Evolutionary conservation across 1,139 yeast species (phyloP), one percentile per base, ranked within the genome.

Genomic region (Groenewaldozyma sp.): DNA sequence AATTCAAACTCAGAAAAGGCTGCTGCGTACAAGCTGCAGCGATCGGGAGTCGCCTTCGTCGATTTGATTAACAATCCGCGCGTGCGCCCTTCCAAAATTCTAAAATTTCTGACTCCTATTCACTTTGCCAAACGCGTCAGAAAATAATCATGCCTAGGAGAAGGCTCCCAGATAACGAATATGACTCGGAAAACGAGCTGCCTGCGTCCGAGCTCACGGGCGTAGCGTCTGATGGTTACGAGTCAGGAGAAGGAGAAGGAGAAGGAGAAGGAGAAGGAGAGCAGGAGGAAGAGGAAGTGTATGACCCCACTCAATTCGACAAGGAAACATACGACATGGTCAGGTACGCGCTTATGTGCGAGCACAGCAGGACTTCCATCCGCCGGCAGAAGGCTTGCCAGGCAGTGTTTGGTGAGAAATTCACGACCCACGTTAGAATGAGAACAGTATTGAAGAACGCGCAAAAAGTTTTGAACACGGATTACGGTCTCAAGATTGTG

Each of bases 401-500:
- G 17, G 22, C 35, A 18, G 22, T 14, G 9, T 28, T 17, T 26
- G 35, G 28, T 4, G 34, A 35, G 21, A 18, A 28, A 17, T 4
- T 13, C n/a, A 18, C 19, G 16, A 10, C 33, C 14, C 33, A 29
- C 18, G 24, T 13, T 10, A 18, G 14, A 7, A 28, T 27, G 21
- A 37, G 13, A 27, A 21, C 9, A 3, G 33, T 34, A 3, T 37
- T 41, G 21, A 28, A 20, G 11, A 16, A 24, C 13, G 46, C 43
- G 7, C 38, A 40, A 31, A 9, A n/a, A n/a, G 39, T 38, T 11
- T 31, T 43, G 26, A 31, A 35, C 17, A 7, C 16, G 11, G 34
- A 26, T 10, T 43, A 41, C 28, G 46, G 37, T 6, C 28, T 43
- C 44, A 41, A 38, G 16, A 13, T 43, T 11, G 39, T 41, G 2